Evolutionary conservation across 805 yeast species (phyloP).

Genomic region (Wickerhamiella allomyrinae): DNA sequence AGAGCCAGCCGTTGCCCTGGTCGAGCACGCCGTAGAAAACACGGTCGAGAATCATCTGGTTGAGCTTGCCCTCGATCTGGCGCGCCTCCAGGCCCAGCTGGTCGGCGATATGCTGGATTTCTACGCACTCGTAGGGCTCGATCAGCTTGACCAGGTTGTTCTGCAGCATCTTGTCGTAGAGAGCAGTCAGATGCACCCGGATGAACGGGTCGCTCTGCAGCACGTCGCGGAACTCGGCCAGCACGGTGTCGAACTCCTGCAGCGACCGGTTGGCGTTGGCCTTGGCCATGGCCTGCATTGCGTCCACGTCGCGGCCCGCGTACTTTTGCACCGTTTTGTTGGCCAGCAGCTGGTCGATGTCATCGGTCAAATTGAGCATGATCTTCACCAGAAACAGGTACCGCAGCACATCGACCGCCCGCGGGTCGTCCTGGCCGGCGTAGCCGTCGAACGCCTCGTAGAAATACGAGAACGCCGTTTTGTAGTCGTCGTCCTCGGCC

Average conservation of each 20-base stretch:
- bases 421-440: constrained; percentile 39
- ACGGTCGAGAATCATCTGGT: constrained; percentile 92
- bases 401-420: constrained; percentile 65
- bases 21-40: constrained; percentile 93
- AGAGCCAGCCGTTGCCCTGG: constrained; percentile 97
- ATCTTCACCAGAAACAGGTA: constrained; percentile 88
- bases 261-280: constrained; percentile 85
- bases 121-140: constrained; percentile 95
- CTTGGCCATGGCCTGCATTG: constrained; percentile 83
- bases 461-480: constrained; percentile 90
- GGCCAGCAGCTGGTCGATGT: constrained; percentile 61
- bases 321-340: constrained; percentile 63
- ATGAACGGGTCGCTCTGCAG: constrained; percentile 76
- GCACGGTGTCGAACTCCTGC: constrained; percentile 77
- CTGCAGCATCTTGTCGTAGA: constrained; percentile 84
- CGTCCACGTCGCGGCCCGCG: constrained; percentile 77
- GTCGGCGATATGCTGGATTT: constrained; percentile 72
- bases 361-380: constrained; percentile 79
- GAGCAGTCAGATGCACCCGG: constrained; percentile 79
- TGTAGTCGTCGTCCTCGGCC: constrained; percentile 93
- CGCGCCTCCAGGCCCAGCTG: constrained; percentile 75
- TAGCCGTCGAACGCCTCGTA: constrained; percentile 90
- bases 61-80: constrained; percentile 85
- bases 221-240: constrained; percentile 52
- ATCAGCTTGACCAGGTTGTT: constrained; percentile 88